phyloP scores from a whole-genome alignment of 441 rosid genomes.

The Lepidium campestre region DNA sequence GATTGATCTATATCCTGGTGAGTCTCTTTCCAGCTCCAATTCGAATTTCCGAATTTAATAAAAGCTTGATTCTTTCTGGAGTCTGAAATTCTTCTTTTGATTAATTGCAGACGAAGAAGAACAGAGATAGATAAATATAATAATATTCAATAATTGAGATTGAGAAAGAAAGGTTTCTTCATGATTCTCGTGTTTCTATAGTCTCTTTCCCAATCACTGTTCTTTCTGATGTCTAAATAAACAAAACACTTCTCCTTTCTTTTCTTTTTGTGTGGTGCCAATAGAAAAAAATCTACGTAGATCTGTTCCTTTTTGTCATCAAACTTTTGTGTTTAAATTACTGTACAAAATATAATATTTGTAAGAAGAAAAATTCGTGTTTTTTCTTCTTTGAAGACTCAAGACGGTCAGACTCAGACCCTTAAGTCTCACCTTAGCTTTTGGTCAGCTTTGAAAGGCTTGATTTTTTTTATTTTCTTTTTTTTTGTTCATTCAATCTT shows the following conservation, averaged over 20 bases:
- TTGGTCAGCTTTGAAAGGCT: conserved; percentile 32
- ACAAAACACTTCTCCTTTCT: background rate
- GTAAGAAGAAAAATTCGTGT: conserved; percentile 16
- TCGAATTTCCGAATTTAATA: background rate
- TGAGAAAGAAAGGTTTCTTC: background rate
- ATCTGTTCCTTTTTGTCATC: conserved; percentile 34
- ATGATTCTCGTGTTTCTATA: conserved; percentile 24
- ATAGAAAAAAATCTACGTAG: conserved; percentile 26
- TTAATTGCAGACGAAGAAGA: conserved; percentile 19
- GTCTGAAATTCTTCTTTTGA: background rate
- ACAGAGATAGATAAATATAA: background rate
- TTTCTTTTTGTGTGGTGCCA: background rate
- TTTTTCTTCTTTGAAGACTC: conserved; percentile 7
- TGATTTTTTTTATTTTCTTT: conserved; percentile 6
- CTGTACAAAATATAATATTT: conserved; percentile 17
- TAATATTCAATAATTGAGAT: background rate
- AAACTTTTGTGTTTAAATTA: conserved; percentile 23
- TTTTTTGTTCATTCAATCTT: conserved; percentile 12
- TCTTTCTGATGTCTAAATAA: conserved; percentile 7
- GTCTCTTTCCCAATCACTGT: conserved; percentile 24
- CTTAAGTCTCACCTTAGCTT: conserved; percentile 15
- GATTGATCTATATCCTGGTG: conserved; percentile 23
- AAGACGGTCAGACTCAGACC: conserved; percentile 26
- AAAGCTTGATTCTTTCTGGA: conserved; percentile 12
- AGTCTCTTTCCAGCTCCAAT: conserved; percentile 22